Conservation (phyloP, 2,329 filamentous ascomycete genomes). For the Epichloe amarillans region DNA sequence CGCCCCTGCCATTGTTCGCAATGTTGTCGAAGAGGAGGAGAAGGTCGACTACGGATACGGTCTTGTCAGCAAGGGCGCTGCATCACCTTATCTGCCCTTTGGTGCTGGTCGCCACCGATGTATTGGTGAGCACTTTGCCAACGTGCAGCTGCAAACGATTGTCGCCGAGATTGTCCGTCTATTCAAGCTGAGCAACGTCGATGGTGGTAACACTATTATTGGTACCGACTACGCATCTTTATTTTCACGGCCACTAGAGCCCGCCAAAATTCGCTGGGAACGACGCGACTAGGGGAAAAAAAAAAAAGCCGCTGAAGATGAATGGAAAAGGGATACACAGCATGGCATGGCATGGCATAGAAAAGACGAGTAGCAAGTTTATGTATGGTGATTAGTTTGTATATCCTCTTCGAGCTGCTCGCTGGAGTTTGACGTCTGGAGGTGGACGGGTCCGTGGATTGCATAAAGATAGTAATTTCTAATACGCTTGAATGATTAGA, state of each 20-base stretch:
- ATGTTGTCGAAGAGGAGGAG: conserved; percentile 39
- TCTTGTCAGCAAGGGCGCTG: conserved; percentile 78
- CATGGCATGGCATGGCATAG: neutral
- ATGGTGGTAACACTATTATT: conserved; percentile 55
- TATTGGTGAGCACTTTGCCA: conserved; percentile 95
- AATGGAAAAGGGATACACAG: neutral
- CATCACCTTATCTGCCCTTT: conserved; percentile 85
- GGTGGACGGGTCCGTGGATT: neutral
- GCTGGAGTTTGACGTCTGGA: conserved; percentile 2
- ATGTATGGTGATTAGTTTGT: neutral
- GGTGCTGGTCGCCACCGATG: conserved; percentile 86
- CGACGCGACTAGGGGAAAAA: conserved; percentile 35
- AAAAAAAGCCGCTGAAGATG: neutral
- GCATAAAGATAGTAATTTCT: conserved; percentile 3
- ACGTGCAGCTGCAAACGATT: conserved; percentile 81
- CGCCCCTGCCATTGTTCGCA: conserved; percentile 32
- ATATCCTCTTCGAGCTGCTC: neutral
- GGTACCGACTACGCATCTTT: conserved; percentile 57
- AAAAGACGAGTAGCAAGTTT: neutral
- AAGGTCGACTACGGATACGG: conserved; percentile 92
- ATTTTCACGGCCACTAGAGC: conserved; percentile 60
- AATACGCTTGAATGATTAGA: neutral
- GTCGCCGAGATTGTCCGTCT: conserved; percentile 60
- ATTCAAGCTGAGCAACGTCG: conserved; percentile 67
- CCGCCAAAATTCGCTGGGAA: conserved; percentile 65